A percentile compares a stretch with the other conserved stretches of the same genome.
Conservation (phyloP, 176 grass and related monocot species). For the Secale cereale region DNA sequence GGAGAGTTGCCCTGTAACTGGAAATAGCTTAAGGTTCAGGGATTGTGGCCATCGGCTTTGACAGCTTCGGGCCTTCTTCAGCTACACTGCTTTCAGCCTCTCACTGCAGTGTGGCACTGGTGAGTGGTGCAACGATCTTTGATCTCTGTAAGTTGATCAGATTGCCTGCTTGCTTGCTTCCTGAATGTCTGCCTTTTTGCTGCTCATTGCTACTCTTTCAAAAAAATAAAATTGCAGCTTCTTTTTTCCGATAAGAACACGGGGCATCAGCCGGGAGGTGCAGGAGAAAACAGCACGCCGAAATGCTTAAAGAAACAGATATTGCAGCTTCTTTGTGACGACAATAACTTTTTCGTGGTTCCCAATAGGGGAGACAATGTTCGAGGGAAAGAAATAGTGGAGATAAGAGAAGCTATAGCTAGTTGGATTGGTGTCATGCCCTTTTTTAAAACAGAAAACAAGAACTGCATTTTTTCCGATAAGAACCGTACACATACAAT, state of each 20-base stretch:
- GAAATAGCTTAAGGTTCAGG: constrained; percentile 37
- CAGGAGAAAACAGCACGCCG: background rate
- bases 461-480: too few relatives aligned
- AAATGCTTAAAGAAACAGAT: background rate
- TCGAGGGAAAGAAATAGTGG: background rate
- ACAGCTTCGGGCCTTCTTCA: constrained; percentile 11
- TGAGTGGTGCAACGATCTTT: background rate
- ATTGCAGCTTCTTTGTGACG: background rate
- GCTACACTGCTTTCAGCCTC: background rate
- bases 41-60: background rate
- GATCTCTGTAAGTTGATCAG: background rate
- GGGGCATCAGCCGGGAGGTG: background rate
- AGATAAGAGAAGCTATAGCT: background rate
- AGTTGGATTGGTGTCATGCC: background rate
- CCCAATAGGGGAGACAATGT: background rate
- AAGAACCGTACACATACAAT: background rate
- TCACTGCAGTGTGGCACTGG: background rate
- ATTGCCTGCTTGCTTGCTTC: background rate
- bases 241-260: too few relatives aligned
- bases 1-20: constrained; percentile 73
- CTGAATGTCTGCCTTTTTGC: background rate
- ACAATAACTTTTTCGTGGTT: background rate
- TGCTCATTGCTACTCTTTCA: background rate
- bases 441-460: background rate
- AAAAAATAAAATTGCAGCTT: too few relatives aligned